These are phyloP conservation scores for Oidiodendron maius DNA, from an alignment of 495 filamentous ascomycete species.

Conservation along the genomic window DNA sequence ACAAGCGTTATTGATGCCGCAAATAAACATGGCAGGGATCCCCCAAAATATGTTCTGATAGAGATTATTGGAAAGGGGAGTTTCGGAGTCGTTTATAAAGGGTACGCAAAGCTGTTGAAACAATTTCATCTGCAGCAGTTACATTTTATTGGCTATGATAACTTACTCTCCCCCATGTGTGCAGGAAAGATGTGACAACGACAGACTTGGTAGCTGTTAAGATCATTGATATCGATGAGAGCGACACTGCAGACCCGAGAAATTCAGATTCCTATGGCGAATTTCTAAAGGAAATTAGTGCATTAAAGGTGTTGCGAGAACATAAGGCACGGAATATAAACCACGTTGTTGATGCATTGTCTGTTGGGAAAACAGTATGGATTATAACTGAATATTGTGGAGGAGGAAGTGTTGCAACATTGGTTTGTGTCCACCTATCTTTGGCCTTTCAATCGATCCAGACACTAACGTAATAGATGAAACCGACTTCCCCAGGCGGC, in stretches of 20 bases:
- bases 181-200: conserved; percentile 45
- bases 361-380: conserved; percentile 86
- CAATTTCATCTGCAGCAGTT: too few species aligned
- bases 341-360: conserved; percentile 77
- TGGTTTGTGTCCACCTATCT: conserved; percentile 42
- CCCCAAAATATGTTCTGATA: conserved; percentile 64
- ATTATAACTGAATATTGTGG: conserved; percentile 93
- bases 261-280: conserved; percentile 77
- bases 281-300: conserved; percentile 81
- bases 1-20: conserved; percentile 40
- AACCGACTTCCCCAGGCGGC: conserved; percentile 58
- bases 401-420: conserved; percentile 85
- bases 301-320: conserved; percentile 78
- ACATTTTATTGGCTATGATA: too few species aligned
- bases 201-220: conserved; percentile 82
- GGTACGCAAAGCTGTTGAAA: conserved; percentile 37
- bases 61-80: conserved; percentile 93
- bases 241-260: conserved; percentile 67
- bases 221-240: conserved; percentile 84
- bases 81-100: conserved; percentile 92
- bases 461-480: conserved; percentile 28
- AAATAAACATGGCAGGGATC: conserved; percentile 37
- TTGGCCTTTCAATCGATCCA: neutral
- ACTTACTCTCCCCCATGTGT: conserved; percentile 1
- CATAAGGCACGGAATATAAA: conserved; percentile 87